These are phyloP conservation scores for Starmerella apis DNA, from an alignment of 805 yeast species.

Conservation along the genomic window DNA sequence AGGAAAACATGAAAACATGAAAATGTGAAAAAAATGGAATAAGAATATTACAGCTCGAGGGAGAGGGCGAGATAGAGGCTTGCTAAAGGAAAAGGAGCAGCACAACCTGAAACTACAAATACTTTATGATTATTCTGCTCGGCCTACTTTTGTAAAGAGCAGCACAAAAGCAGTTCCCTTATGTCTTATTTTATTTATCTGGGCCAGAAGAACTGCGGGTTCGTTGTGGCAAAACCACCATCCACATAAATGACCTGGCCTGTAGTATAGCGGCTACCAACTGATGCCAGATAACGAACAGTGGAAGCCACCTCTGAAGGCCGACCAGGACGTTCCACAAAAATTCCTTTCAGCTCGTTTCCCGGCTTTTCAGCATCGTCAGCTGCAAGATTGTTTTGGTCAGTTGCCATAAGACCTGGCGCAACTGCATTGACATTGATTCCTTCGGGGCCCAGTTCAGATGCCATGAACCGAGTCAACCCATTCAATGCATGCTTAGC, in stretches of 20 bases:
- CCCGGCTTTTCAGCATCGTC: constrained; percentile 17
- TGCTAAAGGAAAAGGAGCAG: no score
- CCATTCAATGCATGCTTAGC: constrained; percentile 20
- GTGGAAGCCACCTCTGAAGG: constrained; percentile 18
- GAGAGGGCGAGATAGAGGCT: no score
- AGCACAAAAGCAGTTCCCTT: no score
- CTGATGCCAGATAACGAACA: constrained; percentile 14
- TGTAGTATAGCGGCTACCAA: constrained; percentile 17
- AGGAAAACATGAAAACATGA: no score
- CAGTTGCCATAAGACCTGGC: constrained; percentile 20
- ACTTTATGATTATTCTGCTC: no score
- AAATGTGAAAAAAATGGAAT: no score
- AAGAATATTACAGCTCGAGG: no score
- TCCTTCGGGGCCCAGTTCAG: constrained; percentile 20
- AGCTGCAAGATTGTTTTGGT: constrained; percentile 18
- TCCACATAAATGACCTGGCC: constrained; percentile 18
- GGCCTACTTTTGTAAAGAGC: no score
- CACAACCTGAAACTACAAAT: no score
- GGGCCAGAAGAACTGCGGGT: constrained; percentile 19
- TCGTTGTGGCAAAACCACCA: constrained; percentile 18
- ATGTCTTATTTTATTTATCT: neutral
- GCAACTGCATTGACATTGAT: constrained; percentile 20
- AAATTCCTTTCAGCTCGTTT: constrained; percentile 5
- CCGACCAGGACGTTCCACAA: constrained; percentile 18
- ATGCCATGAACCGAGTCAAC: constrained; percentile 16